Evolutionary conservation across 257 asterid genomes (phyloP).

Genomic region (Handroanthus guayacan): DNA sequence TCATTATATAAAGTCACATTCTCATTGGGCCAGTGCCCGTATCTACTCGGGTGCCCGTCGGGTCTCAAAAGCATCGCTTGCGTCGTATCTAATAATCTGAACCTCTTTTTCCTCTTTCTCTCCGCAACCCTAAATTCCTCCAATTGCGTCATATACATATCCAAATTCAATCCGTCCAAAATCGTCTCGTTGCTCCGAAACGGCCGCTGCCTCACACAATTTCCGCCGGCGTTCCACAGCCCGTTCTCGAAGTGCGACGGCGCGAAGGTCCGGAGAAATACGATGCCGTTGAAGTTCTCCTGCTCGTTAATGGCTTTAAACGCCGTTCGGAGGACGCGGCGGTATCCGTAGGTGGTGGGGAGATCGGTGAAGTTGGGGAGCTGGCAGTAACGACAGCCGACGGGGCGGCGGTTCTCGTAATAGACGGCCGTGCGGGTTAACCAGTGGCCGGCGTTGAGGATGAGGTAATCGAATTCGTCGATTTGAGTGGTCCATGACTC

Average conservation of each 20-base stretch:
- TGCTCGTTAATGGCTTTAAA: constrained; percentile 29
- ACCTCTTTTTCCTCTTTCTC: constrained; percentile 41
- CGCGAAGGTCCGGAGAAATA: constrained; percentile 57
- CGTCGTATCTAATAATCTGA: constrained; percentile 59
- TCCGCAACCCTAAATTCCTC: constrained; percentile 56
- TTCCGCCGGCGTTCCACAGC: constrained; percentile 63
- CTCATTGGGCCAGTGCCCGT: constrained; percentile 68
- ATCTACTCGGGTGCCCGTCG: constrained; percentile 72
- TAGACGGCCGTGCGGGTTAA: constrained; percentile 53
- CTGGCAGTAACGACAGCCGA: constrained; percentile 62
- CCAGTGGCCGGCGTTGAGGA: constrained; percentile 80
- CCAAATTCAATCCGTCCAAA: constrained; percentile 47
- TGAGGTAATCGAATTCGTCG: constrained; percentile 53
- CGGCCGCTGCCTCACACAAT: constrained; percentile 59
- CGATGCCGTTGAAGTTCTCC: constrained; percentile 35
- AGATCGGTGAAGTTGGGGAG: constrained; percentile 47
- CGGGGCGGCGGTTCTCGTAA: constrained; percentile 41
- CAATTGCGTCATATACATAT: constrained; percentile 55
- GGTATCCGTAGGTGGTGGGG: constrained; percentile 44
- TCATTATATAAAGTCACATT: constrained; percentile 55
- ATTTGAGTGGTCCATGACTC: constrained; percentile 58
- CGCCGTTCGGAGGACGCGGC: constrained; percentile 58
- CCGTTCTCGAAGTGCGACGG: constrained; percentile 72
- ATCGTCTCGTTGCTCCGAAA: constrained; percentile 48
- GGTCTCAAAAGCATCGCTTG: constrained; percentile 62